Evolutionary conservation across 2,329 filamentous ascomycete species (phyloP).

Genomic region (Trichoderma citrinoviride): DNA sequence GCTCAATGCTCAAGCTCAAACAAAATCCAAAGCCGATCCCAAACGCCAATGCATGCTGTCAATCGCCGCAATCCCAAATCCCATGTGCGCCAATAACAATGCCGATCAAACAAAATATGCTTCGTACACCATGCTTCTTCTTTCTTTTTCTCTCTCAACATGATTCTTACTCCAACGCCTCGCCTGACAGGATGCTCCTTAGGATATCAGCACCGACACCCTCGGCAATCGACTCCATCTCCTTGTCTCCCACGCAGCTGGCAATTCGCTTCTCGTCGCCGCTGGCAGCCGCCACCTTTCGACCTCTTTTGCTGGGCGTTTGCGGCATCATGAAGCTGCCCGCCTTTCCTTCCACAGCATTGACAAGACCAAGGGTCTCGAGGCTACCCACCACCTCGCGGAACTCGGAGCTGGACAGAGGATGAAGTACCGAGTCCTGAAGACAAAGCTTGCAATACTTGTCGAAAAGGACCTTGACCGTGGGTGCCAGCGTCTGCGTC

Average conservation of each 20-base stretch:
- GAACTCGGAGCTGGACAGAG: slow-evolving; percentile 88
- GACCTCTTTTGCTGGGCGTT: slow-evolving; percentile 69
- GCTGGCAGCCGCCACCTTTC: slow-evolving; percentile 52
- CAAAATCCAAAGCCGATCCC: neutral
- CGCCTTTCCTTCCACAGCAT: slow-evolving; percentile 65
- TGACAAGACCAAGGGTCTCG: slow-evolving; percentile 81
- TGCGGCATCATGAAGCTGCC: slow-evolving; percentile 63
- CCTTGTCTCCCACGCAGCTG: slow-evolving; percentile 75
- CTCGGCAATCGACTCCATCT: slow-evolving; percentile 69
- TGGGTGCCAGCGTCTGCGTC: slow-evolving; percentile 63
- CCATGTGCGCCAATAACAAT: slow-evolving; percentile 20
- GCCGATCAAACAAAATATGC: slow-evolving; percentile 15
- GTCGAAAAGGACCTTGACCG: slow-evolving; percentile 78
- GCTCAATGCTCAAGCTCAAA: neutral
- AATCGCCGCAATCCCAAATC: neutral
- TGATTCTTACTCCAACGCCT: slow-evolving; percentile 50
- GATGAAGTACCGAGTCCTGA: slow-evolving; percentile 82
- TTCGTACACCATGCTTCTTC: neutral
- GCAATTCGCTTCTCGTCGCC: slow-evolving; percentile 75
- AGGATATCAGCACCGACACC: slow-evolving; percentile 60
- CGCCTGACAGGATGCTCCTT: slow-evolving; percentile 60
- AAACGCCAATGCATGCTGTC: slow-evolving; percentile 17
- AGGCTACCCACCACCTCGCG: slow-evolving; percentile 86
- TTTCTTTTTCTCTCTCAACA: neutral
- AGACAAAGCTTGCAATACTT: slow-evolving; percentile 82